Base-by-base conservation (phyloP, 1,139 yeast genomes). In the Chernovozyma aurita region DNA sequence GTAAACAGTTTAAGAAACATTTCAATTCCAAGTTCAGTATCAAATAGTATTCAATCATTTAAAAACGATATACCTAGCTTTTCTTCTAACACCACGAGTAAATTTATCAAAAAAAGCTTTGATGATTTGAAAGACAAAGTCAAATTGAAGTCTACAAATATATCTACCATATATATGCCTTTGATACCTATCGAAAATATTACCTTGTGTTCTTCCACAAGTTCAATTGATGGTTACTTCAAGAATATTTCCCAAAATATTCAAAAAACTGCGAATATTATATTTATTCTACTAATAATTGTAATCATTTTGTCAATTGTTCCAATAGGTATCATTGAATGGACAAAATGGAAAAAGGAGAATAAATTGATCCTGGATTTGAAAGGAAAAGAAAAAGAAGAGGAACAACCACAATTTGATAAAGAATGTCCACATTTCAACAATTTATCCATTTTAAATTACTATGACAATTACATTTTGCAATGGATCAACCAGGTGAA, bases 11-110 rank as follows among this genome's bases (percentile, higher is more conserved):
- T 90, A 43, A 61, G 69, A 38, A 65, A 80, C 42, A 57, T 92
- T 36, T 54, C 73, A 12, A 83, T 92, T 5, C 87, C 96, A 1
- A 49, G 72, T 0, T 60, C 78, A 0, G 75, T 86, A 28, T 72
- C 82, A 44, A 52, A 55, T 2, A 72, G 77, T 24, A 61, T 87
- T 11, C 70, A 72, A 4, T 46, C 50, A 1, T 53, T 85, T 27
- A 60, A 64, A 24, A 56, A 55, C 1, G 61, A 74, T 11, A 59
- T 83, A 1, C 92, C 88, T 0, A 70, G 74, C 37, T 80, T 81
- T 47, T 73, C 70, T 3, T 65, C 65, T 4, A 69, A 70, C 38
- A 65, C 65, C 14, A 74, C 84, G 0, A 68, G 67, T 30, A 33
- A 43, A 0, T 54, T 73, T 34, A 71, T 80, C 16, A 55, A 64